phyloP scores from a whole-genome alignment of 1,139 yeast species.

The Magnusiomyces ingens region DNA sequence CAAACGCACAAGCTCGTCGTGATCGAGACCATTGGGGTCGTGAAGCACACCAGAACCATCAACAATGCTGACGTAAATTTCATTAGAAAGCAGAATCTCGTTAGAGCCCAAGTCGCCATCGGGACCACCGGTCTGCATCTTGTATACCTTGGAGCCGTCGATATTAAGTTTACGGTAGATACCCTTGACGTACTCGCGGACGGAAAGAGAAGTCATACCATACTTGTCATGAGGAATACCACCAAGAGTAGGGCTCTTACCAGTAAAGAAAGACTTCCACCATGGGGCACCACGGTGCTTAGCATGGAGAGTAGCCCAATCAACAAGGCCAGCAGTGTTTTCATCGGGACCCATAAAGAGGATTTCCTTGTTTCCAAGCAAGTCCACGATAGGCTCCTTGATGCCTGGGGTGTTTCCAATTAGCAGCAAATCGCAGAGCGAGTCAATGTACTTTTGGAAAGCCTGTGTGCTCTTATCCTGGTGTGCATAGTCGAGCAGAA shows the following conservation, averaged over 20 bases:
- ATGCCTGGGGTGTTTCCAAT: conserved; percentile 65
- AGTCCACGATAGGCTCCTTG: conserved; percentile 80
- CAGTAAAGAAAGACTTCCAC: conserved; percentile 99
- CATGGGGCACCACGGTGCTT: conserved; percentile 90
- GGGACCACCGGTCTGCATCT: conserved; percentile 98
- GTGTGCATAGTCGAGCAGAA: conserved; percentile 67
- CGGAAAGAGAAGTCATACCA: conserved; percentile 96
- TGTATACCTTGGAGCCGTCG: conserved; percentile 53
- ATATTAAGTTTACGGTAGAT: conserved; percentile 74
- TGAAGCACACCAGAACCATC: conserved; percentile 95
- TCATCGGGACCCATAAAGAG: conserved; percentile 98
- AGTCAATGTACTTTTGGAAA: conserved; percentile 87
- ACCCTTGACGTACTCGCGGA: conserved; percentile 85
- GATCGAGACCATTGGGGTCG: conserved; percentile 85
- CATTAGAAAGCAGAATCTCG: conserved; percentile 83
- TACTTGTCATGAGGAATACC: conserved; percentile 98
- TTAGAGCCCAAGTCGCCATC: conserved; percentile 97
- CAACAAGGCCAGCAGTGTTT: conserved; percentile 91
- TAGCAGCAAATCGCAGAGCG: conserved; percentile 79
- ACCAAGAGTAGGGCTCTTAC: conserved; percentile 85
- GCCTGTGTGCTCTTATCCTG: conserved; percentile 81
- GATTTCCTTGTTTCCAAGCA: conserved; percentile 79
- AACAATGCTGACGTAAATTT: conserved; percentile 78
- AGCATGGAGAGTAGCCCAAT: conserved; percentile 99
- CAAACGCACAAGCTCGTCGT: conserved; percentile 66